Evolutionary conservation across 805 yeast species (phyloP).

Genomic region (Metschnikowia colocasiae): DNA sequence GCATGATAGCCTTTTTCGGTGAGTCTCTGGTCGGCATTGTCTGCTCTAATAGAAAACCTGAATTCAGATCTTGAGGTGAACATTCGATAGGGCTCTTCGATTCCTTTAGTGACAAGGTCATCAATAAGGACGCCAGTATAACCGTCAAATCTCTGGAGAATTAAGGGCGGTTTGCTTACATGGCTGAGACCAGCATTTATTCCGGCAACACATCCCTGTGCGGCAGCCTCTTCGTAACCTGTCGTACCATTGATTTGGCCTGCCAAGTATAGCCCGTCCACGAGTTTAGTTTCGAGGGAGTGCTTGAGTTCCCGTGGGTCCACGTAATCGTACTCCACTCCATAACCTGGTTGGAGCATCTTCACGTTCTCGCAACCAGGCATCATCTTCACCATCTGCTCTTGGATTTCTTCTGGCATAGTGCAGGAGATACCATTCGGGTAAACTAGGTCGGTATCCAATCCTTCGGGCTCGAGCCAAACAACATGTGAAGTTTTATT

Average conservation of each 20-base stretch:
- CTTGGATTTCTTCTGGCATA: slow-evolving; percentile 92
- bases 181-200: slow-evolving; percentile 79
- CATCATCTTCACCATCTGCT: slow-evolving; percentile 65
- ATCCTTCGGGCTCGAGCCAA: slow-evolving; percentile 97
- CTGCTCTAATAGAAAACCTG: slow-evolving; percentile 84
- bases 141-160: slow-evolving; percentile 73
- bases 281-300: slow-evolving; percentile 77
- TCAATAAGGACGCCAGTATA: slow-evolving; percentile 91
- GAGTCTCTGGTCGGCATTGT: slow-evolving; percentile 86
- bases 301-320: slow-evolving; percentile 83
- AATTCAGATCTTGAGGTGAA: slow-evolving; percentile 95
- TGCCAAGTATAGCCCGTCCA: slow-evolving; percentile 79
- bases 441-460: slow-evolving; percentile 80
- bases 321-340: slow-evolving; percentile 96
- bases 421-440: slow-evolving; percentile 97
- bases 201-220: slow-evolving; percentile 95
- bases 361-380: slow-evolving; percentile 84
- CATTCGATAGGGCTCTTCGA: slow-evolving; percentile 96
- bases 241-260: slow-evolving; percentile 99
- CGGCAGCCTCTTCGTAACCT: slow-evolving; percentile 98
- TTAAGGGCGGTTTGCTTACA: slow-evolving; percentile 41
- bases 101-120: slow-evolving; percentile 92
- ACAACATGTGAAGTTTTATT: slow-evolving; percentile 74
- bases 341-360: slow-evolving; percentile 96
- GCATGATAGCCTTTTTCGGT: slow-evolving; percentile 61